Base-by-base conservation (phyloP, 768 basidiomycete species). In the Tricholomella constricta region DNA sequence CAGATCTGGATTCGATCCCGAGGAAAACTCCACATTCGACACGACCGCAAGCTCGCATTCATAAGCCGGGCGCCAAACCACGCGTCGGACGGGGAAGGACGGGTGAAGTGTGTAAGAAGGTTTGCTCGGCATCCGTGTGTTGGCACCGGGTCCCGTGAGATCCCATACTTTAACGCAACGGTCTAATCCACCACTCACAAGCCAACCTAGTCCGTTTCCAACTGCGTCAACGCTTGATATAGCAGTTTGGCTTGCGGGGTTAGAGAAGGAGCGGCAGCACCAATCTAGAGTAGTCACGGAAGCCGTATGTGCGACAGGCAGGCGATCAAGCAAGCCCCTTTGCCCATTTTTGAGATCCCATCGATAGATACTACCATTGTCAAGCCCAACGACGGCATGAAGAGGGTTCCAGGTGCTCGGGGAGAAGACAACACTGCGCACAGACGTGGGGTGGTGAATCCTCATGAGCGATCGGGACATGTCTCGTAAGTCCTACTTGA, bases 121-220 rank as follows among this genome's bases (percentile, higher is more conserved):
- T 51, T 81, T 82, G 50, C 78, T 81, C 0, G 81, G 76, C 37
- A 89, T 82, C 57, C 82, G 86, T 0, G 74, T 60, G 10, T 59
- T 66, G 6, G 69, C 62, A 10, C 65, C 63, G 12, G 81, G 74
- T 0, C 73, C 65, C 0, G 80, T 78, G 10, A 91, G 75, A 61
- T 90, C 84, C 91, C 91, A 93, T 0, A 91, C 89, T 74, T 92
- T 91, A 45, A 92, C 89, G 25, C 79, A 84, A 31, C 84, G 82
- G 69, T 94, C 91, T 26, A 93, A 71, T 0, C 90, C 88, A 11
- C 85, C 89, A 48, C 88, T 91, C 5, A 83, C 85, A 19, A 94
- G 77, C 89, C 90, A 94, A 2, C 89, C 88, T 23, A 78, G 67
- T 6, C 77, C 74, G 19, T 59, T 70, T 5, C 67, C 65, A 3